Base-by-base conservation (phyloP, 2,329 filamentous ascomycete species). In the Talaromyces islandicus region DNA sequence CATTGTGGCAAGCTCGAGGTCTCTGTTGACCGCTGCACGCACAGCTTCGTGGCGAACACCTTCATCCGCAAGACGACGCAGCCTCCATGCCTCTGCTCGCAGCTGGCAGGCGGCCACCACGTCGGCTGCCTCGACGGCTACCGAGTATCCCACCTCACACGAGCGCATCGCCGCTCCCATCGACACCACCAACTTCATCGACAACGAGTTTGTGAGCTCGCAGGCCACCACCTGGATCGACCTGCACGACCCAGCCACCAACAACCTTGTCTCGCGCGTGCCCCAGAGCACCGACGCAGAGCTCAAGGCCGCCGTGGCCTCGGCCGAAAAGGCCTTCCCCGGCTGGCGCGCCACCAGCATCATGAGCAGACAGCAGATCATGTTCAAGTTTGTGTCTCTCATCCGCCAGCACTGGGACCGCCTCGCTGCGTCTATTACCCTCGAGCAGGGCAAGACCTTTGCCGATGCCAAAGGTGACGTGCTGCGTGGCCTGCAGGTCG, bases 391-490 rank as follows among this genome's bases (percentile, higher is more conserved):
- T 67, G 83, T 84, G 30, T 80, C 76, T 30, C 71, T 88, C 72
- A 87, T 88, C 69, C 78, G 85, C 54, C 79, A 85, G 65, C 80
- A 88, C 75, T 87, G 85, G 85, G 85, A 88, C 70, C 78, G 85
- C 59, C 73, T 88, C 62, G 85, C 85, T 30, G 83, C 85, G 2
- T 85, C 82, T 66, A 88, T 88, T 66, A 87, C 85, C 6, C 75
- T 88, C 24, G 85, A 88, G 75, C 85, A 88, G 73, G 85, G 85
- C 66, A 88, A 88, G 79, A 88, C 85, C 1, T 84, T 88, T 71
- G 83, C 83, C 35, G 85, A 88, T 73, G 85, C 85, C n/a, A 82
- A 77, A 69, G 85, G 85, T 60, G 85, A 88, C 73, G 85, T 88
- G 51, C 80, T 88, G 32, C 81, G 85, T 69, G 85, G 85, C 62